A percentile compares a stretch with the other conserved stretches of the same genome.
Evolutionary conservation across 768 basidiomycete genomes (phyloP).

Genomic region (Collybiopsis confluens): DNA sequence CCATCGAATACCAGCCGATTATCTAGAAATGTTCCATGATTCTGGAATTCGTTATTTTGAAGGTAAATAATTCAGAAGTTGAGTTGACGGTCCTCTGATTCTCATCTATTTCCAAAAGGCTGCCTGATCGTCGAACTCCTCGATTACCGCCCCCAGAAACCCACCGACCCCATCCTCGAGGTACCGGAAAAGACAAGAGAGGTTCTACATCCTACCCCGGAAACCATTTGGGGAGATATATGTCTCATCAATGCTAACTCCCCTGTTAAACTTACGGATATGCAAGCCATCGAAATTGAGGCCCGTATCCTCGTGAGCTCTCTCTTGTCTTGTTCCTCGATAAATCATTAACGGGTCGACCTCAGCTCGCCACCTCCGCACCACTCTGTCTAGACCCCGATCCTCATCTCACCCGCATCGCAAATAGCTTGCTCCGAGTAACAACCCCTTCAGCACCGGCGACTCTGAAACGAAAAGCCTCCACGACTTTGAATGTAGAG

Average conservation of each 20-base stretch:
- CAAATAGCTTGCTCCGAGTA: slow-evolving; percentile 68
- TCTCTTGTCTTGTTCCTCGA: slow-evolving; percentile 4
- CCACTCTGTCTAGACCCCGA: slow-evolving; percentile 81
- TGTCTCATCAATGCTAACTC: slow-evolving; percentile 61
- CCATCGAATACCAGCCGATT: slow-evolving; percentile 82
- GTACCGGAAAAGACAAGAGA: slow-evolving; percentile 64
- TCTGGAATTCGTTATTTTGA: slow-evolving; percentile 79
- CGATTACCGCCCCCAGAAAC: slow-evolving; percentile 63
- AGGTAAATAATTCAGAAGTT: slow-evolving; percentile 39
- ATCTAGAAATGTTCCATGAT: slow-evolving; percentile 74
- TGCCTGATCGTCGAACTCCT: slow-evolving; percentile 83
- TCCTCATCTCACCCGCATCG: slow-evolving; percentile 69
- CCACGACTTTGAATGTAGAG: slow-evolving; percentile 63
- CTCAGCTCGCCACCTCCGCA: slow-evolving; percentile 66
- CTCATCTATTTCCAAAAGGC: slow-evolving; percentile 41
- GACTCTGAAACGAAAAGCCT: slow-evolving; percentile 75
- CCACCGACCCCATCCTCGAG: slow-evolving; percentile 53
- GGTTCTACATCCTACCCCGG: slow-evolving; percentile 72
- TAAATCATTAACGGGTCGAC: slow-evolving; percentile 9
- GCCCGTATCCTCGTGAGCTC: slow-evolving; percentile 64
- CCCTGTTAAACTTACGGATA: slow-evolving; percentile 63
- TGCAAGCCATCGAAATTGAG: slow-evolving; percentile 69
- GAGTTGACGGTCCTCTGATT: no score
- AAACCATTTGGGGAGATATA: slow-evolving; percentile 77
- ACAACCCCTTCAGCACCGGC: slow-evolving; percentile 69